These are phyloP conservation scores for Biscogniauxia sp. DNA, from an alignment of 2,329 filamentous ascomycete genomes.

Conservation along the genomic window DNA sequence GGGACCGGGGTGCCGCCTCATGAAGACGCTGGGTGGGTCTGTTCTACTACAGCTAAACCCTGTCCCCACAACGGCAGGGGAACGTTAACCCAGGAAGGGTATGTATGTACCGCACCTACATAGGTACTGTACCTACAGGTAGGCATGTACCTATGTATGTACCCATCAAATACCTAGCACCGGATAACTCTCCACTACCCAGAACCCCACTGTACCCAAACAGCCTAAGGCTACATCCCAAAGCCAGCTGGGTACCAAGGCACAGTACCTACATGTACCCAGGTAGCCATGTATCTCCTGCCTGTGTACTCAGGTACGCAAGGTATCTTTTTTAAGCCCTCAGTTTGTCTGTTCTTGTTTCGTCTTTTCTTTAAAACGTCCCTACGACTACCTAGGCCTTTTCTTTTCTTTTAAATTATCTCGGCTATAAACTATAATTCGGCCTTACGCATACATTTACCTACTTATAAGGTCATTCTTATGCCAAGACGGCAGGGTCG, in stretches of 20 bases:
- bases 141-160: no score
- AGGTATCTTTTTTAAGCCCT: background rate
- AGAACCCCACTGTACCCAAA: background rate
- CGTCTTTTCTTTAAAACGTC: background rate
- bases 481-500: background rate
- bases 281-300: no score
- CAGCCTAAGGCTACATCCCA: no score
- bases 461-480: background rate
- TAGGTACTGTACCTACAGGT: background rate
- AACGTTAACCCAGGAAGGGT: background rate
- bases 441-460: background rate
- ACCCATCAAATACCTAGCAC: no score
- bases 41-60: background rate
- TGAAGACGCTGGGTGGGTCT: conserved; percentile 1
- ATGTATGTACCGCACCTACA: background rate
- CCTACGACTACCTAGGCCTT: no score
- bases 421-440: background rate
- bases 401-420: no score
- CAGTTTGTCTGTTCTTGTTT: background rate
- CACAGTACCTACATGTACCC: background rate
- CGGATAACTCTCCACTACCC: no score
- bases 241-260: background rate
- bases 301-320: background rate
- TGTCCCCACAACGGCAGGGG: background rate
- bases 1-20: conserved; percentile 1